A percentile compares a stretch with the other conserved stretches of the same genome.
These are phyloP conservation scores for Gymnopus androsaceus DNA, from an alignment of 1,284 basidiomycete genomes.

Conservation along the genomic window DNA sequence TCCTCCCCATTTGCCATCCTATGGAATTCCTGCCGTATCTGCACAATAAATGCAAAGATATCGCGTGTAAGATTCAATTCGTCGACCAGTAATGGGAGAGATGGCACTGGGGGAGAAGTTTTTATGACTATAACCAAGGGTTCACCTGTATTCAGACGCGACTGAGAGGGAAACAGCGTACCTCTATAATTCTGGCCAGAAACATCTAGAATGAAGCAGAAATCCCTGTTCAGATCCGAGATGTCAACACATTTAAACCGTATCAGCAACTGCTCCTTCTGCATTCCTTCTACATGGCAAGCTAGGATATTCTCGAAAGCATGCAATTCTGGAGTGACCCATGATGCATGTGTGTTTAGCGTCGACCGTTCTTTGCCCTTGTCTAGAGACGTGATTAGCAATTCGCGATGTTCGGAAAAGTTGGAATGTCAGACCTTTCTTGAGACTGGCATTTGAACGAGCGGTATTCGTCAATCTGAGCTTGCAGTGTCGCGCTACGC, in stretches of 20 bases:
- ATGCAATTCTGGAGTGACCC: slow-evolving; percentile 56
- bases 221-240: slow-evolving; percentile 60
- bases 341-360: slow-evolving; percentile 58
- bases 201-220: slow-evolving; percentile 76
- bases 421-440: slow-evolving; percentile 52
- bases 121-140: slow-evolving; percentile 57
- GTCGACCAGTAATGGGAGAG: slow-evolving; percentile 63
- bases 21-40: slow-evolving; percentile 39
- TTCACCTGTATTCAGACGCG: background rate
- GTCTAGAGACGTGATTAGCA: slow-evolving; percentile 48
- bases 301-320: slow-evolving; percentile 61
- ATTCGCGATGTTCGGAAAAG: background rate
- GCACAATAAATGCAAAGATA: slow-evolving; percentile 63
- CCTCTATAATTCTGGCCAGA: slow-evolving; percentile 66
- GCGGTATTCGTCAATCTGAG: slow-evolving; percentile 71
- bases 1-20: slow-evolving; percentile 24
- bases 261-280: slow-evolving; percentile 70
- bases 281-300: slow-evolving; percentile 75
- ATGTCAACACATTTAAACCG: slow-evolving; percentile 72
- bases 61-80: slow-evolving; percentile 64
- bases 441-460: slow-evolving; percentile 57
- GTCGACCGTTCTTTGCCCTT: slow-evolving; percentile 67
- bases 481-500: slow-evolving; percentile 55
- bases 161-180: slow-evolving; percentile 31
- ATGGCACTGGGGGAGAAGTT: slow-evolving; percentile 63